phyloP scores from a whole-genome alignment of 495 filamentous ascomycete species.

The Penicillium verhagenii region DNA sequence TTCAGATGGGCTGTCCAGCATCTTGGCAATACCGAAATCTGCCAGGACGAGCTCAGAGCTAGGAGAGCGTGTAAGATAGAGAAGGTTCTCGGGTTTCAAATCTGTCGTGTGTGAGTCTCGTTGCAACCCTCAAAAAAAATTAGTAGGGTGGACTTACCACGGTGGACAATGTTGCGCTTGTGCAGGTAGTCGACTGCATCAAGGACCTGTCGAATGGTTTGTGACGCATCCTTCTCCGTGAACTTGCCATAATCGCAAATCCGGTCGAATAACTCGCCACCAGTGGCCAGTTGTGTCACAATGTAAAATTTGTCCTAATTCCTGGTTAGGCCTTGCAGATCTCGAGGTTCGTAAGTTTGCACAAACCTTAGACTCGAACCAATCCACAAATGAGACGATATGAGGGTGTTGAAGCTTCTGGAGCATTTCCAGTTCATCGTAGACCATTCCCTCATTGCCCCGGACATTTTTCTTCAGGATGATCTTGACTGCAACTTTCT shows the following conservation, averaged over 20 bases:
- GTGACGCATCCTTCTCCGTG: slow-evolving; percentile 97
- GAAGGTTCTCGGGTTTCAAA: slow-evolving; percentile 96
- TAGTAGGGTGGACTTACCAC: slow-evolving; percentile 58
- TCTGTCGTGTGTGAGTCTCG: slow-evolving; percentile 53
- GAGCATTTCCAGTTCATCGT: slow-evolving; percentile 92
- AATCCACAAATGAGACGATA: slow-evolving; percentile 97
- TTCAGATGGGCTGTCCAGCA: slow-evolving; percentile 85
- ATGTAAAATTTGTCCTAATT: slow-evolving; percentile 98
- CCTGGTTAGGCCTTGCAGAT: slow-evolving; percentile 7
- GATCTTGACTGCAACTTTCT: slow-evolving; percentile 97
- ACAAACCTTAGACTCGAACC: slow-evolving; percentile 88
- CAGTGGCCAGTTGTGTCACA: slow-evolving; percentile 93
- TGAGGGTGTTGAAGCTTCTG: slow-evolving; percentile 88
- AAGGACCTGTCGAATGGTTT: slow-evolving; percentile 93
- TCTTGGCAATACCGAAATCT: slow-evolving; percentile 99
- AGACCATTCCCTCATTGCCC: slow-evolving; percentile 97
- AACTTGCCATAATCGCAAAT: slow-evolving; percentile 99
- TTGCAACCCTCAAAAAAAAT: neutral
- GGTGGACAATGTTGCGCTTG: slow-evolving; percentile 90
- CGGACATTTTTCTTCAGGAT: slow-evolving; percentile 99
- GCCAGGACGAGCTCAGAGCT: slow-evolving; percentile 88
- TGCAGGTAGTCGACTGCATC: slow-evolving; percentile 95
- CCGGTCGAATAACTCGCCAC: slow-evolving; percentile 95
- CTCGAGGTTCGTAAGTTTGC: too few relatives aligned
- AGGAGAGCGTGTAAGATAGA: slow-evolving; percentile 77